Conservation (phyloP, 306 rosid genomes). For the Gastrolobium villosum region DNA sequence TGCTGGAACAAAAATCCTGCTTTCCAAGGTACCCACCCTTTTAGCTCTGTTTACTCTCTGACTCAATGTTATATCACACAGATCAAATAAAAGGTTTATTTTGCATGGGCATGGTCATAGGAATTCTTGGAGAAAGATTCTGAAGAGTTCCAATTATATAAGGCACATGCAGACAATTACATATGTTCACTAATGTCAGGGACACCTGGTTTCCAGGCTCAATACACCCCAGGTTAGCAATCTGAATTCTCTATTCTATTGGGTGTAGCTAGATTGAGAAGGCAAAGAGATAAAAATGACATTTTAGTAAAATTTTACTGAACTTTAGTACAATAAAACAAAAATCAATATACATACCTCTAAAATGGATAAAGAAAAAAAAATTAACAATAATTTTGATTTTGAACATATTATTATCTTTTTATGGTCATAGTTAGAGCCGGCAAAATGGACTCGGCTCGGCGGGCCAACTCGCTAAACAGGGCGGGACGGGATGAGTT, state of each 20-base stretch:
- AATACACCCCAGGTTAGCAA: slow-evolving; percentile 78
- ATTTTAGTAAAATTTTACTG: background rate
- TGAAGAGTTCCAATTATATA: slow-evolving; percentile 69
- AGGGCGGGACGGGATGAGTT: too few relatives aligned
- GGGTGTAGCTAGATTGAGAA: background rate
- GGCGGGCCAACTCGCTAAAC: too few relatives aligned
- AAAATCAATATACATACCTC: background rate
- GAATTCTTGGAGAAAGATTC: slow-evolving; percentile 66
- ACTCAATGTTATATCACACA: background rate
- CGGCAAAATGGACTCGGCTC: too few relatives aligned
- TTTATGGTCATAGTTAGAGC: too few relatives aligned
- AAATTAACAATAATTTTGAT: background rate
- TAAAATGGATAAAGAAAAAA: background rate
- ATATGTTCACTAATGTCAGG: slow-evolving; percentile 82
- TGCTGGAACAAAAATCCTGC: slow-evolving; percentile 83
- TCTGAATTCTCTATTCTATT: background rate
- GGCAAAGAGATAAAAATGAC: background rate
- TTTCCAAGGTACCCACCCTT: slow-evolving; percentile 68
- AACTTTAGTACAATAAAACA: background rate
- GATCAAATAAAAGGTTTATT: background rate
- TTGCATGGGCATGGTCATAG: slow-evolving; percentile 49
- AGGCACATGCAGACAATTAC: slow-evolving; percentile 83
- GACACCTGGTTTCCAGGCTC: slow-evolving; percentile 71
- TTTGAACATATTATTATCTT: background rate
- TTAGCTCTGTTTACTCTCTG: background rate